Base-by-base conservation (phyloP, 257 asterid genomes). In the Nicotiana sylvestris region DNA sequence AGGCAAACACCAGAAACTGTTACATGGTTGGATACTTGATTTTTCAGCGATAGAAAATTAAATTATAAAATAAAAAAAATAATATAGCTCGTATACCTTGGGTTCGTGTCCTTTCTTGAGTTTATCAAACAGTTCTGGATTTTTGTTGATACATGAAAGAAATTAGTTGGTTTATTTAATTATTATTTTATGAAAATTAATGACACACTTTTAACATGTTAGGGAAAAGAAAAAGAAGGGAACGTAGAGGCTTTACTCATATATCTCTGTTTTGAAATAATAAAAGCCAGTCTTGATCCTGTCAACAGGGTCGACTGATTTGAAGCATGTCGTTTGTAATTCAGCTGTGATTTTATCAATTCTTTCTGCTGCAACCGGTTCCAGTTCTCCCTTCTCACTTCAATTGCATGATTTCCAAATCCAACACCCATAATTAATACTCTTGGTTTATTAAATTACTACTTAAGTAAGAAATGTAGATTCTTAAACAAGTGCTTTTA, bases 61-160 rank as follows among this genome's bases (percentile, higher is more conserved):
- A 53, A 53, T 53, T 15, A 53, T 0, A 53, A 53, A 53, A 5
- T 53, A 53, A 9, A 61, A 5, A 61, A 61, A 11, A n/a, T 9
- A 37, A 18, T 30, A 78, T 32, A 57, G 33, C 58, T 56, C 4
- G 17, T 17, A 85, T 86, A 92, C 99, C 97, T 86, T 88, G 78
- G 99, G 98, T 78, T 94, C 87, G 91, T 96, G 98, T 84, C 98
- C 99, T 82, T 88, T 88, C 78, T 97, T 89, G 78, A 96, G 98
- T 80, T 94, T 92, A 2, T 83, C 87, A 69, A 84, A 90, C 88
- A 92, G 72, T 43, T 85, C 90, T 81, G 97, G 97, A 29, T 92
- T 84, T 77, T 86, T 90, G 89, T 97, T 96, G 92, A 57, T 68
- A 80, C 29, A 43, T 2, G 16, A 67, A 13, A 30, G 21, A n/a